Evolutionary conservation across 2,329 filamentous ascomycete genomes (phyloP), one percentile per base, ranked within the genome.

Genomic region (Exophiala sp.): DNA sequence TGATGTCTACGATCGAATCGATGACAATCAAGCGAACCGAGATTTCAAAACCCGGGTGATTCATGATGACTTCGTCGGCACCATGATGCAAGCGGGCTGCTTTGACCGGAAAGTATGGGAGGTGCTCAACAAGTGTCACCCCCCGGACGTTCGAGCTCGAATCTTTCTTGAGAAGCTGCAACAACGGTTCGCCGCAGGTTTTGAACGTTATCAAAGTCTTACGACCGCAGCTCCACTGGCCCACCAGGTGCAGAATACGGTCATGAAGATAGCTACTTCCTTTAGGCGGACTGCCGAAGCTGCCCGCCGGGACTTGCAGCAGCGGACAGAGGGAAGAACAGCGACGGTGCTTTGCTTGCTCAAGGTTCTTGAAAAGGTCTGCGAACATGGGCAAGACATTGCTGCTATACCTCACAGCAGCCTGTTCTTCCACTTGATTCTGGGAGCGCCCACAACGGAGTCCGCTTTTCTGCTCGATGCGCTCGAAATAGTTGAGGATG

Each of bases 101-200:
- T 70, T 75, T 56, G 73, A 77, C 50, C 69, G 73, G 38, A 65
- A 65, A n/a, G 67, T 74, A 21, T 76, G 69, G 57, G 62, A 63
- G 14, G 69, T 69, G 45, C 66, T 77, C 14, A 71, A 70, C 55
- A 72, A 71, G 49, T 69, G 70, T 2, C 73, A 76, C 66, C 69
- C 72, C 0, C 59, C 69, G 2, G 69, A 69, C 0, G 69, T 69
- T 1, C 72, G 74, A 50, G 71, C 73, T 2, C 67, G 66, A 4
- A 71, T 71, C 38, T 77, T 75, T 61, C 72, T 73, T 50, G 68
- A 75, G 55, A 78, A 77, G 55, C 55, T 72, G 10, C 66, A 68
- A 51, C 63, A 68, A 43, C 67, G 68, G 24, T 66, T 75, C 5
- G 58, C 75, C 7, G 55, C 58, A 8, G 65, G 70, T 45, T 75